These are phyloP conservation scores for Micromonas pusilla DNA, from an alignment of 139 green algal genomes.

Conservation along the genomic window DNA sequence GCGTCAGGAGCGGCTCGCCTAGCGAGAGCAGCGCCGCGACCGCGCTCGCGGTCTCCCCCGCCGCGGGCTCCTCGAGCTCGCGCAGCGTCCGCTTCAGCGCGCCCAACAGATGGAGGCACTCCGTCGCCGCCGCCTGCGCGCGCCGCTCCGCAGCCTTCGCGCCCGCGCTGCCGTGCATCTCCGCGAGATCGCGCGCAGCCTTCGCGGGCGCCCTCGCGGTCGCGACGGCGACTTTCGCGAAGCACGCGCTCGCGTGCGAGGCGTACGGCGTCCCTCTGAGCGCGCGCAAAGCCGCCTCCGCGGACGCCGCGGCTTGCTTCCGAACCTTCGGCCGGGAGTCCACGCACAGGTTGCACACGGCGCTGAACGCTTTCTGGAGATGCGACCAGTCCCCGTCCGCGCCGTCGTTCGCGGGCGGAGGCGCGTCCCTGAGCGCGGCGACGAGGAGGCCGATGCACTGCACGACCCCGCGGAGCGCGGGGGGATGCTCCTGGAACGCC, in stretches of 20 bases:
- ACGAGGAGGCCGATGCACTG: background rate
- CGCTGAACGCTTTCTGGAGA: background rate
- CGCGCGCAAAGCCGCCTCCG: background rate
- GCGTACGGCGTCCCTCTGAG: background rate
- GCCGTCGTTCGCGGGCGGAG: background rate
- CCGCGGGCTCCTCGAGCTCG: background rate
- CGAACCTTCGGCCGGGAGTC: constrained; percentile 15
- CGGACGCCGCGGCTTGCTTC: background rate
- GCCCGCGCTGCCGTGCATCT: background rate
- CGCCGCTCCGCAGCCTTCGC: background rate
- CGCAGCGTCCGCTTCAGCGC: background rate
- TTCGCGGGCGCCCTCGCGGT: background rate
- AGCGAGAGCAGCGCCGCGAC: background rate
- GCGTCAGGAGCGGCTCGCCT: constrained; percentile 1
- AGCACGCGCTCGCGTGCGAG: background rate
- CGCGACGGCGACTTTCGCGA: background rate
- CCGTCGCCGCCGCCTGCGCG: constrained; percentile 4
- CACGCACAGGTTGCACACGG: background rate
- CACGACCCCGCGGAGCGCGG: background rate
- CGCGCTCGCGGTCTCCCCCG: background rate
- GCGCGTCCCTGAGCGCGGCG: background rate
- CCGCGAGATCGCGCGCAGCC: background rate
- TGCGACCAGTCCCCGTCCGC: background rate
- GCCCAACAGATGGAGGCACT: constrained; percentile 6
- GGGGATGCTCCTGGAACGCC: background rate